These are phyloP conservation scores for Ogataea glucozyma DNA, from an alignment of 805 yeast genomes.

Conservation along the genomic window DNA sequence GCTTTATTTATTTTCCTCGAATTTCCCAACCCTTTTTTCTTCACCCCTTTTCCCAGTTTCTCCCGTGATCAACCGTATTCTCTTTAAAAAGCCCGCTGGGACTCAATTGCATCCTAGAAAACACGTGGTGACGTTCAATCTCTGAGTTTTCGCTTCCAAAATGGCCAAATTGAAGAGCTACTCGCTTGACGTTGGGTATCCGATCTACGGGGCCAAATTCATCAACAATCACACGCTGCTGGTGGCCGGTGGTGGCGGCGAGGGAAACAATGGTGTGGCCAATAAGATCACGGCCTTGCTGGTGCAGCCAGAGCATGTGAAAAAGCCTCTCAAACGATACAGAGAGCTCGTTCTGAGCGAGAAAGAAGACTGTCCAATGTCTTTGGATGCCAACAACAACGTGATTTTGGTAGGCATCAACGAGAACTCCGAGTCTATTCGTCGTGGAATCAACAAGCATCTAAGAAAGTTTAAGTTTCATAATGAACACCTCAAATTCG, in stretches of 20 bases:
- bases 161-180: constrained; percentile 30
- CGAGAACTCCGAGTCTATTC: constrained; percentile 59
- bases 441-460: constrained; percentile 65
- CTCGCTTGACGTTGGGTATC: constrained; percentile 54
- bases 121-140: too few relatives aligned
- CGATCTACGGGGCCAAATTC: constrained; percentile 79
- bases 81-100: too few relatives aligned
- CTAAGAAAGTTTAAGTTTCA: constrained; percentile 63
- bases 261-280: constrained; percentile 84
- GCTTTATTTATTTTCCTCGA: too few relatives aligned
- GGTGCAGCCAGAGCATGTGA: constrained; percentile 53
- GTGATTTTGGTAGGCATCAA: constrained; percentile 75
- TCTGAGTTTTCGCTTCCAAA: too few relatives aligned
- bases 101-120: too few relatives aligned
- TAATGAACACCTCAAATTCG: constrained; percentile 61
- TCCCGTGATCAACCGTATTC: too few relatives aligned
- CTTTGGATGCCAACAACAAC: constrained; percentile 59
- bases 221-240: constrained; percentile 58
- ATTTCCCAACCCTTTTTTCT: too few relatives aligned
- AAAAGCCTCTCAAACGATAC: constrained; percentile 53
- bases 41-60: too few relatives aligned
- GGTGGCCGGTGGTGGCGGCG: constrained; percentile 95
- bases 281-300: constrained; percentile 73
- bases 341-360: constrained; percentile 55
- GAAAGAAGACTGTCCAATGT: constrained; percentile 86